These are phyloP conservation scores for Sphagnum magellanicum DNA, from an alignment of 228 moss, liverwort and hornwort species.

Conservation along the genomic window DNA sequence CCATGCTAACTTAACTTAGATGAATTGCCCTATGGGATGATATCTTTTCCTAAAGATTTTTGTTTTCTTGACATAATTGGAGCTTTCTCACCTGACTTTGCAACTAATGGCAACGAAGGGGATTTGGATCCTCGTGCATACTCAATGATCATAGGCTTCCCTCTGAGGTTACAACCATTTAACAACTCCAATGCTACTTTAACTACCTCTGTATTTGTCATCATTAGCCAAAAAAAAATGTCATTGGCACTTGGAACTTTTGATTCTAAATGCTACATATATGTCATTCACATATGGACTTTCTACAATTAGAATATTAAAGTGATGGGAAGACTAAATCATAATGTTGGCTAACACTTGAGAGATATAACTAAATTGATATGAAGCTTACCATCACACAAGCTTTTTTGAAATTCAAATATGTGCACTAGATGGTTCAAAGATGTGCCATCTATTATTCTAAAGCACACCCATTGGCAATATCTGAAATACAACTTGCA, in stretches of 20 bases:
- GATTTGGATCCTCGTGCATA: slow-evolving; percentile 34
- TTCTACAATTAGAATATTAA: too few species aligned
- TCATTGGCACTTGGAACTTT: too few species aligned
- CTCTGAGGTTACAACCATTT: slow-evolving; percentile 39
- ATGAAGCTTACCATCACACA: too few species aligned
- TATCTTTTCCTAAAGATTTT: neutral
- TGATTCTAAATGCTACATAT: too few species aligned
- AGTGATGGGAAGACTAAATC: too few species aligned
- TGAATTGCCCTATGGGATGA: too few species aligned
- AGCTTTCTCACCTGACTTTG: slow-evolving; percentile 4
- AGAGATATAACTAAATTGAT: too few species aligned
- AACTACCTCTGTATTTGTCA: slow-evolving; percentile 33
- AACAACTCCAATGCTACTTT: slow-evolving; percentile 29
- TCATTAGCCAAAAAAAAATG: neutral
- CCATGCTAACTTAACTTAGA: too few species aligned
- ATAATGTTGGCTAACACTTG: too few species aligned
- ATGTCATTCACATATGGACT: too few species aligned
- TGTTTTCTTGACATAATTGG: slow-evolving; percentile 16
- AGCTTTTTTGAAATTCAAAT: neutral
- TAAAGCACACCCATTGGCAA: too few species aligned
- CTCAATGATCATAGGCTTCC: slow-evolving; percentile 39
- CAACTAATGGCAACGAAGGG: slow-evolving; percentile 9
- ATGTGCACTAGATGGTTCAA: neutral
- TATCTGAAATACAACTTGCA: too few species aligned
- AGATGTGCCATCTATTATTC: neutral